Evolutionary conservation across 2,329 filamentous ascomycete genomes (phyloP).

Genomic region (Alternaria ethzedia): DNA sequence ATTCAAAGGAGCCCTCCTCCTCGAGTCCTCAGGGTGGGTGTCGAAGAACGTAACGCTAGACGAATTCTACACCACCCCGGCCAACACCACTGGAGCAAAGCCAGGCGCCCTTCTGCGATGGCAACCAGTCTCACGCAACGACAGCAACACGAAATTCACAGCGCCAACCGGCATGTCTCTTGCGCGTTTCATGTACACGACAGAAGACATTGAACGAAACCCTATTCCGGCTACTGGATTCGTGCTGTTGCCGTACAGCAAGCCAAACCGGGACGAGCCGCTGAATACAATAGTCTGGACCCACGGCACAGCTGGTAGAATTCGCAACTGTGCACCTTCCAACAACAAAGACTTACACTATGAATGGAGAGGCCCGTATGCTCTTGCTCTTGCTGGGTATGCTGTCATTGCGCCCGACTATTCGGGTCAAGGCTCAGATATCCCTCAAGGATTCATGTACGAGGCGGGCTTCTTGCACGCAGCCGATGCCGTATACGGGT

Average conservation of each 20-base stretch:
- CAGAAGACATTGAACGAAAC: neutral
- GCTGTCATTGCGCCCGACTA: constrained; percentile 31
- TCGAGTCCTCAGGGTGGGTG: no score
- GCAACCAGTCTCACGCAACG: neutral
- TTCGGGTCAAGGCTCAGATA: constrained; percentile 3
- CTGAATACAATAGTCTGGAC: neutral
- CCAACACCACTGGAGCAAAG: no score
- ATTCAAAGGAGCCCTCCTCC: no score
- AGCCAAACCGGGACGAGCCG: neutral
- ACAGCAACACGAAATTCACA: neutral
- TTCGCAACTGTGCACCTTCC: constrained; percentile 9
- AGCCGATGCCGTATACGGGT: neutral
- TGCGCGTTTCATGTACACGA: neutral
- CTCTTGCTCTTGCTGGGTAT: constrained; percentile 23
- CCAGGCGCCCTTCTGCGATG: no score
- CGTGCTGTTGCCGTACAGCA: neutral
- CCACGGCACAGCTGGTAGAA: neutral
- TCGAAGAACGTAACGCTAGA: no score
- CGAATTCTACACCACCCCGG: no score
- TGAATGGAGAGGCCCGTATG: constrained; percentile 26
- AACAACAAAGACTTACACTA: constrained; percentile 32
- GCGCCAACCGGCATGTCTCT: neutral
- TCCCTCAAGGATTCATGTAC: neutral
- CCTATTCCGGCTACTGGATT: neutral
- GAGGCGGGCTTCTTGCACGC: neutral